Conservation (phyloP, 2,329 filamentous ascomycete species). For the Huntiella abstrusa region DNA sequence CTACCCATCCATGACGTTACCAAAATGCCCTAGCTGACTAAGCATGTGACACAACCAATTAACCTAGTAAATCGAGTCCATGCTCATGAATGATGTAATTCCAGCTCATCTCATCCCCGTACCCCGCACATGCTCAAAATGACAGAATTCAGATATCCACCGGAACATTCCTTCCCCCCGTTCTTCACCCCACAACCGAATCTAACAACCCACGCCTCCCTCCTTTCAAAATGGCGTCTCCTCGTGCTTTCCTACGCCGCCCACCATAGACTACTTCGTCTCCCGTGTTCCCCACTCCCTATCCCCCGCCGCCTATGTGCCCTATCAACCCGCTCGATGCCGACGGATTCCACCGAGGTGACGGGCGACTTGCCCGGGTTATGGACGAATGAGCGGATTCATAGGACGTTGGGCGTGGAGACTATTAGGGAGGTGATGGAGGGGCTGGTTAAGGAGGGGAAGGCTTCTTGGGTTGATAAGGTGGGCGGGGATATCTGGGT, state of each 20-base stretch:
- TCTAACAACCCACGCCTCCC: constrained; percentile 51
- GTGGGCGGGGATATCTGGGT: constrained; percentile 38
- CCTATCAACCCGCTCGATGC: constrained; percentile 11
- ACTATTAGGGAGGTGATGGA: constrained; percentile 41
- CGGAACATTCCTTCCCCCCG: constrained; percentile 57
- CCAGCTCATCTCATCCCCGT: constrained; percentile 19
- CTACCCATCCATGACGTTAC: no score
- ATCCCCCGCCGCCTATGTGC: constrained; percentile 18
- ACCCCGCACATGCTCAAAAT: neutral
- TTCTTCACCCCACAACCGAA: constrained; percentile 74
- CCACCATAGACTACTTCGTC: constrained; percentile 55
- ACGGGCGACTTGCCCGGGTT: constrained; percentile 15
- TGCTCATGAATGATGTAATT: no score
- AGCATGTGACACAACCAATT: no score
- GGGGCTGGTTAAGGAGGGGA: constrained; percentile 37
- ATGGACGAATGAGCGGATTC: constrained; percentile 38
- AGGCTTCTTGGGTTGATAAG: constrained; percentile 38
- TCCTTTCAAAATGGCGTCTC: constrained; percentile 69
- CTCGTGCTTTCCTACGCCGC: constrained; percentile 73
- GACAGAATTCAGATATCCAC: constrained; percentile 34
- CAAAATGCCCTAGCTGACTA: no score
- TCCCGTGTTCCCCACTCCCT: constrained; percentile 38
- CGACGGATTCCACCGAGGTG: no score
- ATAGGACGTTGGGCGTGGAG: constrained; percentile 28
- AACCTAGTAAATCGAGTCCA: no score